Evolutionary conservation across 2,329 filamentous ascomycete species (phyloP).

Genomic region (Ophiosphaerella herpotricha): DNA sequence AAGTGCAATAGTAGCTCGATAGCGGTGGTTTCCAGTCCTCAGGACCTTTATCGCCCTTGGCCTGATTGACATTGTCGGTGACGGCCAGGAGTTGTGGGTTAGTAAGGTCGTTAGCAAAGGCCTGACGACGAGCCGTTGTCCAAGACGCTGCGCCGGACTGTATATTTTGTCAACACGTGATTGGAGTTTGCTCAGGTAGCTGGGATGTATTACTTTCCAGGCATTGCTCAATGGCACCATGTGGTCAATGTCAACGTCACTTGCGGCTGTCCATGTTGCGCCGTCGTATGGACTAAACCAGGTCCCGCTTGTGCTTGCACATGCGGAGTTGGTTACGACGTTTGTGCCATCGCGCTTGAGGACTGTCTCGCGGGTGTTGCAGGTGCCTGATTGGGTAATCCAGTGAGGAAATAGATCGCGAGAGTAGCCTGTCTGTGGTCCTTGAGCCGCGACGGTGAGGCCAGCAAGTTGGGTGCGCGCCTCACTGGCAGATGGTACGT

Average conservation of each 20-base stretch:
- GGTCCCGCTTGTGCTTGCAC: constrained; percentile 66
- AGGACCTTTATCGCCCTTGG: constrained; percentile 74
- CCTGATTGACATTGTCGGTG: constrained; percentile 74
- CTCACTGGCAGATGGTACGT: constrained; percentile 63
- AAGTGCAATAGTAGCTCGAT: constrained; percentile 73
- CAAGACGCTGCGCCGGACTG: constrained; percentile 71
- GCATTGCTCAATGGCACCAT: constrained; percentile 81
- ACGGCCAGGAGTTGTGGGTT: constrained; percentile 80
- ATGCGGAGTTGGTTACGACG: constrained; percentile 64
- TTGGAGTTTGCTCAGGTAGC: background rate
- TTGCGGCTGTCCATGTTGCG: constrained; percentile 67
- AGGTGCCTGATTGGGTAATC: constrained; percentile 62
- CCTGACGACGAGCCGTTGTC: constrained; percentile 69
- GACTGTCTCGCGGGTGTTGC: constrained; percentile 75
- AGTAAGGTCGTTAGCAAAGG: constrained; percentile 77
- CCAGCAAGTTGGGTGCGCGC: constrained; percentile 63
- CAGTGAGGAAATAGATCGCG: constrained; percentile 74
- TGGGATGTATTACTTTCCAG: constrained; percentile 63
- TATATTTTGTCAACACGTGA: constrained; percentile 1
- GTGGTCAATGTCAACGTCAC: constrained; percentile 81
- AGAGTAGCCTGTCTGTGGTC: constrained; percentile 62
- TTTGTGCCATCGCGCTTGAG: constrained; percentile 72
- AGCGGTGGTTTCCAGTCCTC: constrained; percentile 73
- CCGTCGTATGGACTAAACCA: constrained; percentile 79
- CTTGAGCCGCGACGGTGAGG: constrained; percentile 62